Conservation (phyloP, 768 basidiomycete species). For the Amanita polypyramis region DNA sequence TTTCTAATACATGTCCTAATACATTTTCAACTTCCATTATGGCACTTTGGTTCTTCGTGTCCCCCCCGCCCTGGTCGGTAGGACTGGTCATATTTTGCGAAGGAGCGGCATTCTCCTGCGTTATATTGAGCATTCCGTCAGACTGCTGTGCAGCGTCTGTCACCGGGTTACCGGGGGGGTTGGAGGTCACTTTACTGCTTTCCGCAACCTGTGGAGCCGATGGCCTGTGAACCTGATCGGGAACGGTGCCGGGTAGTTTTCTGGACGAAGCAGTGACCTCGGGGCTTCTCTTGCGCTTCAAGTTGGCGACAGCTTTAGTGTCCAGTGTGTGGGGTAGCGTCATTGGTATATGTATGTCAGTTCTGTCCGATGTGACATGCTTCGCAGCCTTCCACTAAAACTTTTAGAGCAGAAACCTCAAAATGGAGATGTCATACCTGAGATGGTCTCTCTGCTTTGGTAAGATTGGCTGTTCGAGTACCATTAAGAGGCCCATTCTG, state of each 20-base stretch:
- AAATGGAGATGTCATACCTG: not conserved
- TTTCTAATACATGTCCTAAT: not conserved
- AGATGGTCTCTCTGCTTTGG: not conserved
- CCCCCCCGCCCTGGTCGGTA: not conserved
- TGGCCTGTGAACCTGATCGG: slow-evolving; percentile 20
- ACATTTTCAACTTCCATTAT: not conserved
- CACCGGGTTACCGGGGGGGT: not conserved
- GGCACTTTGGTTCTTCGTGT: not conserved
- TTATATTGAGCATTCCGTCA: not conserved
- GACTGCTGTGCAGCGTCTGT: not conserved
- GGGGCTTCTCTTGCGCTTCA: slow-evolving; percentile 33
- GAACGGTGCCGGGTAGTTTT: slow-evolving; percentile 17
- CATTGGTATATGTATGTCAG: not conserved
- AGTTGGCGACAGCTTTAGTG: slow-evolving; percentile 8
- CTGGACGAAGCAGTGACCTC: slow-evolving; percentile 17
- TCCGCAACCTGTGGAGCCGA: slow-evolving; percentile 2
- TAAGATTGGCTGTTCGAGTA: not conserved
- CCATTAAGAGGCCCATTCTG: not conserved
- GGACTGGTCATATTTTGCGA: not conserved
- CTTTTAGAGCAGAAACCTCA: not conserved
- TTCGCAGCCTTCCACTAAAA: not conserved
- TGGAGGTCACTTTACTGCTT: not conserved
- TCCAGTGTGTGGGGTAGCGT: not conserved
- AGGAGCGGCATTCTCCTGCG: not conserved
- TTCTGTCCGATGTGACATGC: not conserved